phyloP scores from a whole-genome alignment of 768 basidiomycete species.

The Auricularia sp. region DNA sequence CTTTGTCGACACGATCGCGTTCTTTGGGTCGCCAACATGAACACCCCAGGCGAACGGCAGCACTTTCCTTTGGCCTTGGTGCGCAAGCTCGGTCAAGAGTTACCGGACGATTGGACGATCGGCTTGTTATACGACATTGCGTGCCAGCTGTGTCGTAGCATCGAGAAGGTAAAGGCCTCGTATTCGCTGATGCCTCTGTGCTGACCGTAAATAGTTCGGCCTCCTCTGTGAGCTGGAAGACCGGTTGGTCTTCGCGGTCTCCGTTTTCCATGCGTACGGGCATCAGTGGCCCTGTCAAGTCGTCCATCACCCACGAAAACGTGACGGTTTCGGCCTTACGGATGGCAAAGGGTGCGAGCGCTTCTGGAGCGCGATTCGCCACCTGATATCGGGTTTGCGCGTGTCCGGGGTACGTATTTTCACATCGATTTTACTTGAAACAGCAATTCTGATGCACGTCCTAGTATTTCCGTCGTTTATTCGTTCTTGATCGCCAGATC shows the following conservation, averaged over 20 bases:
- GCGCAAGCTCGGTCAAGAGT: slow-evolving; percentile 16
- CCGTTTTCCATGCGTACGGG: slow-evolving; percentile 30
- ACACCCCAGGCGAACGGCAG: slow-evolving; percentile 28
- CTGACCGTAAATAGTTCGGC: slow-evolving; percentile 1
- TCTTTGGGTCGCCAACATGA: slow-evolving; percentile 29
- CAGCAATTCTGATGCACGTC: neutral
- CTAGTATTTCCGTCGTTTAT: neutral
- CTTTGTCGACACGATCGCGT: slow-evolving; percentile 13
- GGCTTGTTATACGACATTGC: slow-evolving; percentile 23
- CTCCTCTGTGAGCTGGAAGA: neutral
- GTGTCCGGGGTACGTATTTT: neutral
- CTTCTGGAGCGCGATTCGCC: slow-evolving; percentile 23
- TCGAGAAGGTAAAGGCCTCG: slow-evolving; percentile 5
- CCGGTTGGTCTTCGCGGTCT: slow-evolving; percentile 21
- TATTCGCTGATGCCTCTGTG: no score
- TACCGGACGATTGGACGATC: slow-evolving; percentile 22
- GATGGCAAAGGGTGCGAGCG: slow-evolving; percentile 28
- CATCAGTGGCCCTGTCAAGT: slow-evolving; percentile 30
- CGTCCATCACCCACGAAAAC: slow-evolving; percentile 23
- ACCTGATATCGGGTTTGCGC: slow-evolving; percentile 19
- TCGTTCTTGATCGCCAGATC: neutral
- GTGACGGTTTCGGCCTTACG: slow-evolving; percentile 20
- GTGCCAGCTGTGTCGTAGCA: slow-evolving; percentile 25
- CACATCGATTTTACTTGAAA: neutral
- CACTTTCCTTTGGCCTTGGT: slow-evolving; percentile 28